Evolutionary conservation across 2,329 filamentous ascomycete genomes (phyloP).

Genomic region (Sclerotinia sclerotiorum): DNA sequence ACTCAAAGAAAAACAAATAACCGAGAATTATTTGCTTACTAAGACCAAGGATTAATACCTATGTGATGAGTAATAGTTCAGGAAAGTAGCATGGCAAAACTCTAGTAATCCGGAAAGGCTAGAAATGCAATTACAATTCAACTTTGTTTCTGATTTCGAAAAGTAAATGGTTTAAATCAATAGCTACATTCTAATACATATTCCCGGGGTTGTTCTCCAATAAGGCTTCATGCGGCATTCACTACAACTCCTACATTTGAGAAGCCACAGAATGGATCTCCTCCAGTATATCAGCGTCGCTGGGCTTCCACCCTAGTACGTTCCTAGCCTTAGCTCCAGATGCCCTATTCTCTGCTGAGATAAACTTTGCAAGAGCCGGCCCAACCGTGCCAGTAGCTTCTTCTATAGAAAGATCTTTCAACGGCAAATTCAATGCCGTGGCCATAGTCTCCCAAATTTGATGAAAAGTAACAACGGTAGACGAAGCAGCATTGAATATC

Average conservation of each 20-base stretch:
- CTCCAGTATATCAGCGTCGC: neutral
- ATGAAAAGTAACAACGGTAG: slow-evolving; percentile 40
- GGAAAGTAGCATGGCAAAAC: too few species aligned
- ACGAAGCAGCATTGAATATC: slow-evolving; percentile 41
- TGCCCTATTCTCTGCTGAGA: slow-evolving; percentile 17
- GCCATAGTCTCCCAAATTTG: slow-evolving; percentile 40
- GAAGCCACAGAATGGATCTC: neutral
- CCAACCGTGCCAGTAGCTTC: neutral
- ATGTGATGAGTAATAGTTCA: too few species aligned
- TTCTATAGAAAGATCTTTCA: neutral
- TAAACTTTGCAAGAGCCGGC: neutral
- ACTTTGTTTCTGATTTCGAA: too few species aligned
- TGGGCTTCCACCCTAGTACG: neutral
- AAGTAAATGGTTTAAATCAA: too few species aligned
- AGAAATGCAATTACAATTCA: too few species aligned
- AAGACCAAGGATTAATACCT: too few species aligned
- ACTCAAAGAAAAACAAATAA: too few species aligned
- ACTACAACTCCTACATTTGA: neutral
- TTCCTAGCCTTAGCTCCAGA: neutral
- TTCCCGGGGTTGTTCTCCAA: neutral
- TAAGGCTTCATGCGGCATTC: fast-evolving
- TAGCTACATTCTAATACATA: too few species aligned
- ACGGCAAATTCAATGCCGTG: slow-evolving; percentile 30
- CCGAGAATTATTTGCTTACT: too few species aligned
- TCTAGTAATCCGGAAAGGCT: too few species aligned